Percentiles rank a stretch among this genome's conserved stretches.
phyloP scores from a whole-genome alignment of 2,329 filamentous ascomycete genomes.

The Huntiella savannae region DNA sequence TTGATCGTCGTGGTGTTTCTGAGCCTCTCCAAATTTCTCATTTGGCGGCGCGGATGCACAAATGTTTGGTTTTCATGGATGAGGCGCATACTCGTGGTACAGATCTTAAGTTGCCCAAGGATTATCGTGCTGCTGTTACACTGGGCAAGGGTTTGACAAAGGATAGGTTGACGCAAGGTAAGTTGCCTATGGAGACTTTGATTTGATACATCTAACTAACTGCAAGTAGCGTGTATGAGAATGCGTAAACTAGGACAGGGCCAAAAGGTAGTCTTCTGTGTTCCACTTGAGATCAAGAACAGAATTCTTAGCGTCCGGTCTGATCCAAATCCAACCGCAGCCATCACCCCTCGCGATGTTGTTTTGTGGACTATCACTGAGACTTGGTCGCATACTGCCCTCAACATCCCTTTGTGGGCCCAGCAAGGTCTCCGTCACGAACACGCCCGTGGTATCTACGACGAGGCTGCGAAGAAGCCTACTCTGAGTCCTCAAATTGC shows the following conservation, averaged over 20 bases:
- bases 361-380: constrained; percentile 40
- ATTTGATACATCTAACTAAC: neutral
- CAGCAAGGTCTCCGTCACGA: constrained; percentile 35
- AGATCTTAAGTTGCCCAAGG: constrained; percentile 39
- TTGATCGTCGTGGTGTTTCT: constrained; percentile 26
- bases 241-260: constrained; percentile 49
- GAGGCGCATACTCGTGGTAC: constrained; percentile 52
- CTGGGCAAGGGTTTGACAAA: constrained; percentile 47
- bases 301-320: constrained; percentile 25
- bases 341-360: constrained; percentile 29
- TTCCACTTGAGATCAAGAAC: constrained; percentile 36
- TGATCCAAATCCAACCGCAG: constrained; percentile 4
- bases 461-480: constrained; percentile 17
- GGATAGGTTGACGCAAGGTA: constrained; percentile 49
- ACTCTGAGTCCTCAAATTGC: too few species aligned
- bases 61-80: constrained; percentile 49
- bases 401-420: constrained; percentile 39
- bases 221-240: constrained; percentile 42
- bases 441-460: constrained; percentile 19
- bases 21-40: constrained; percentile 38
- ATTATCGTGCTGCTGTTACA: constrained; percentile 47
- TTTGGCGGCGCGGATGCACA: constrained; percentile 33
- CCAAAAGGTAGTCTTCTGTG: constrained; percentile 43
- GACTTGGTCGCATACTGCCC: constrained; percentile 30
- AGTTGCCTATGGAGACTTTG: constrained; percentile 11